Base-by-base conservation (phyloP, 768 basidiomycete genomes). In the Chalciporus pseudorubinellus region DNA sequence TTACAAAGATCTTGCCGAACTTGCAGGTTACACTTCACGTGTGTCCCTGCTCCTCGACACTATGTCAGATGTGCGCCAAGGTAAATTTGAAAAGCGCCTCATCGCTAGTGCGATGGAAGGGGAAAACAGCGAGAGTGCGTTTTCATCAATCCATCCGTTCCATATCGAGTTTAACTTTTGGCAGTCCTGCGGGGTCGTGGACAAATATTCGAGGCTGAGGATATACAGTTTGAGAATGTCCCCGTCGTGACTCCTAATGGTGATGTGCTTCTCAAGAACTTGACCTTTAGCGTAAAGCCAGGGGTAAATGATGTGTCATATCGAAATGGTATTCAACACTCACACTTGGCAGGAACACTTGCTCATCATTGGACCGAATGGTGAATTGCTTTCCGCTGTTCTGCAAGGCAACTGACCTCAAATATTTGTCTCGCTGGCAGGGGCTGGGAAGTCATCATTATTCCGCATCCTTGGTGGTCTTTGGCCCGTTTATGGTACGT, bases 161-260 rank as follows among this genome's bases (percentile, higher is more conserved):
- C 29, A 29, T n/a, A 39, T 36, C n/a, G 34, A 3, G 16, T n/a
- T 16, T 8, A 36, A 16, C 7, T 36, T 36, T 36, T n/a, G 34
- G 34, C 39, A 95, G 93, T 95, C 42, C 76, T 95, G 24, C 77
- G 79, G 51, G 83, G 89, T 6, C 81, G 87, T 29, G 95, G 95
- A 1, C 72, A 84, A 61, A 75, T 95, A 24, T 76, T 92, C 29
- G 84, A 89, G 57, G 87, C 90, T 0, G 89, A 94, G 33, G 90
- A 94, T 53, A 97, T 99, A 61, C 77, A 84, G 31, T 97, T 99
- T 58, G 89, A 95, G 59, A 79, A 86, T 51, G 95, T 99, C 2
- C 95, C 95, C 0, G 93, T 99, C 52, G 85, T 98, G 22, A 95
- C 93, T 11, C 95, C 95, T 2, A 98, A 97, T 57, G 95, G 95